Base-by-base conservation (phyloP, 1,284 basidiomycete species). In the Sphaerobolus stellatus region DNA sequence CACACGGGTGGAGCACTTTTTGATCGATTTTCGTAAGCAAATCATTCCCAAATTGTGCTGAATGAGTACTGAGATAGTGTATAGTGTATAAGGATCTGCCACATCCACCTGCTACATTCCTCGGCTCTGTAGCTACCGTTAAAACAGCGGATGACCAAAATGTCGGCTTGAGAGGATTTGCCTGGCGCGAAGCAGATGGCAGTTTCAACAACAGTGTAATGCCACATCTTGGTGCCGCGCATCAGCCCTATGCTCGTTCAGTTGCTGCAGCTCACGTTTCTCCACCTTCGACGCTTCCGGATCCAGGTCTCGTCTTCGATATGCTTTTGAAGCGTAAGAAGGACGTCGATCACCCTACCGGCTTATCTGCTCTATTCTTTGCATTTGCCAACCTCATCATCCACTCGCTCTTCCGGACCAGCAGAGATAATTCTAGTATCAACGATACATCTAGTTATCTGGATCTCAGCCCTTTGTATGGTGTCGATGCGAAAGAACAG, bases 241-340 rank as follows among this genome's bases (percentile, higher is more conserved):
- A 85, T 30, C 81, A 77, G 3, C 82, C 89, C 0, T 93, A 93
- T 67, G 77, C 88, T 16, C 82, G 89, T 38, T 90, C 84, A 54
- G 91, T 93, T 18, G 84, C 89, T 58, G 84, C 87, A 66, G 64
- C 61, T 1, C 77, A 84, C 55, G 78, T 86, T 1, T 71, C 90
- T 2, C 85, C 89, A 0, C 68, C 65, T 31, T 79, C 84, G 59
- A 80, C 83, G 56, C 72, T 92, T 14, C 90, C 90, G 1, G 91
- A 93, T 69, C 72, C 89, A 9, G 88, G 86, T 4, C 72, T 92
- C 9, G 71, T 93, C n/a, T 93, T 91, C 52, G 90, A 93, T 66
- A 83, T 85, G 4, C 66, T 81, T 9, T 65, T 90, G 52, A 82
- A 74, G 62, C 77, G 84, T 25, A 78, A 85, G 56, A 74, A 76